phyloP scores from a whole-genome alignment of 2,329 filamentous ascomycete species.

The Penicillium olsonii region DNA sequence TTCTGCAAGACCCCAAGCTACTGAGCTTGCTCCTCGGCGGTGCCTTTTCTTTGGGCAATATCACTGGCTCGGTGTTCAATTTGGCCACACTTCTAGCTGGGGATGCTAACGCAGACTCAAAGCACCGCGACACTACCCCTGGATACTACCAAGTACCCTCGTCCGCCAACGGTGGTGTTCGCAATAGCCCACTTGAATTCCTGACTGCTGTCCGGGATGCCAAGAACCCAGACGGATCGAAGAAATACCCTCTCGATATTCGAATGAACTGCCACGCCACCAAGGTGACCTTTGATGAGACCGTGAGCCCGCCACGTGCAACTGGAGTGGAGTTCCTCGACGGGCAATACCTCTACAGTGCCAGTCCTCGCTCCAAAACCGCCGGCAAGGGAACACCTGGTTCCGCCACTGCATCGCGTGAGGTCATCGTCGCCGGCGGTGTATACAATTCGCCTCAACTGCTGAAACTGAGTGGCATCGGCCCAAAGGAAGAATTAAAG shows the following conservation, averaged over 20 bases:
- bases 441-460: slow-evolving; percentile 66
- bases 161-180: slow-evolving; percentile 32
- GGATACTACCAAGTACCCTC: slow-evolving; percentile 62
- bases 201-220: slow-evolving; percentile 32
- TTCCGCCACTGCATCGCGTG: slow-evolving; percentile 44
- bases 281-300: slow-evolving; percentile 48
- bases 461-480: slow-evolving; percentile 66
- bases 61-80: slow-evolving; percentile 44
- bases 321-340: slow-evolving; percentile 54
- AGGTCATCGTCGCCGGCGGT: slow-evolving; percentile 53
- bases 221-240: slow-evolving; percentile 24
- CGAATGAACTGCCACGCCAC: slow-evolving; percentile 51
- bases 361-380: slow-evolving; percentile 34
- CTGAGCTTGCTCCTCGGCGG: slow-evolving; percentile 55
- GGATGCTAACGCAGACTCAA: slow-evolving; percentile 54
- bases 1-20: slow-evolving; percentile 55
- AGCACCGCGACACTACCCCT: slow-evolving; percentile 49
- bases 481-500: slow-evolving; percentile 55
- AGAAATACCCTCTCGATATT: slow-evolving; percentile 59
- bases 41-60: slow-evolving; percentile 54
- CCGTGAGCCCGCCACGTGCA: slow-evolving; percentile 41
- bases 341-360: slow-evolving; percentile 50
- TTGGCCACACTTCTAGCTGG: slow-evolving; percentile 50
- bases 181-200: slow-evolving; percentile 44
- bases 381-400: slow-evolving; percentile 41